Percentiles rank a stretch among this genome's conserved stretches.
Evolutionary conservation across 805 yeast genomes (phyloP).

Genomic region (Priceomyces fermenticarens): DNA sequence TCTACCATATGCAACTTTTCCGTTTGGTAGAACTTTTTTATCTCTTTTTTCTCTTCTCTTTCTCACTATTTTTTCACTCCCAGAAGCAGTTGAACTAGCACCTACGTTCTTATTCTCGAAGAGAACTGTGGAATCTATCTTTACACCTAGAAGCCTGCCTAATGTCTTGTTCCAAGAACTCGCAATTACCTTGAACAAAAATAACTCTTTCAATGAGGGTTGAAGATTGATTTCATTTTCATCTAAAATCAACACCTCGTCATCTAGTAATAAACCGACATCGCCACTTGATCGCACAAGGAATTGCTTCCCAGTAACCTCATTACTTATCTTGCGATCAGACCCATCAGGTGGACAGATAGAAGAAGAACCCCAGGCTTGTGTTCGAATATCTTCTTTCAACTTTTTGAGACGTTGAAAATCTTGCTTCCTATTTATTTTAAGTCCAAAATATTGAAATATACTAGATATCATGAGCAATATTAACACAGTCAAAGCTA

Average conservation of each 20-base stretch:
- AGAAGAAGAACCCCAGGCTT: constrained; percentile 55
- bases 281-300: constrained; percentile 55
- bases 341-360: constrained; percentile 49
- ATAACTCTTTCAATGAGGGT: constrained; percentile 50
- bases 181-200: constrained; percentile 41
- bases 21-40: constrained; percentile 55
- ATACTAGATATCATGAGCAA: constrained; percentile 49
- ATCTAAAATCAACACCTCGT: constrained; percentile 40
- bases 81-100: constrained; percentile 6
- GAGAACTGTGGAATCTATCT: constrained; percentile 5
- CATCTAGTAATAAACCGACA: constrained; percentile 48
- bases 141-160: constrained; percentile 26
- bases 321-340: constrained; percentile 41
- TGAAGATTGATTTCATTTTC: constrained; percentile 43
- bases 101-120: constrained; percentile 10
- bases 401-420: constrained; percentile 52
- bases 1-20: constrained; percentile 49
- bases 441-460: constrained; percentile 58
- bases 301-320: constrained; percentile 48
- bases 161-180: constrained; percentile 43
- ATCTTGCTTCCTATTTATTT: constrained; percentile 55
- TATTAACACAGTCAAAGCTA: constrained; percentile 47
- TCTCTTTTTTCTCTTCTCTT: constrained; percentile 38
- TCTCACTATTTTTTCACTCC: constrained; percentile 21
- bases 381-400: constrained; percentile 48